phyloP scores from a whole-genome alignment of 352 stramenopile species.

The Globisporangium viniferum region DNA sequence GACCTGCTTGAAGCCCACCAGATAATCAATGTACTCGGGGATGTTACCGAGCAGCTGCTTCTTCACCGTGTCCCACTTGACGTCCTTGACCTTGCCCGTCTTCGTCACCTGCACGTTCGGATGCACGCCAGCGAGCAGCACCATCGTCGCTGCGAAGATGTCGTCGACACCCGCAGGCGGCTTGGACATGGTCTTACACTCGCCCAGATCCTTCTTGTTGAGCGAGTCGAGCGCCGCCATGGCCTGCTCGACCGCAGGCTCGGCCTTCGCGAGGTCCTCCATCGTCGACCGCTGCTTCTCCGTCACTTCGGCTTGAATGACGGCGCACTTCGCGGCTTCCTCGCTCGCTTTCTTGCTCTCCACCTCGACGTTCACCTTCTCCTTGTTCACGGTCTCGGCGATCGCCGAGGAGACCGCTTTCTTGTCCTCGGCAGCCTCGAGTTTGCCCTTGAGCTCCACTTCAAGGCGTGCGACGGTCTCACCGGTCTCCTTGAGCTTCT shows the following conservation, averaged over 20 bases:
- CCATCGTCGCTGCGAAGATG: conserved; percentile 93
- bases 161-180: conserved; percentile 93
- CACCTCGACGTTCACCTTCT: conserved; percentile 94
- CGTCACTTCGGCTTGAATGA: conserved; percentile 93
- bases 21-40: conserved; percentile 94
- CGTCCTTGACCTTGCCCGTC: conserved; percentile 95
- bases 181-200: conserved; percentile 97
- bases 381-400: conserved; percentile 93
- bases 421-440: conserved; percentile 96
- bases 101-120: conserved; percentile 93
- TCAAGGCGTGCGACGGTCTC: conserved; percentile 92
- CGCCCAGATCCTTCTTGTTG: conserved; percentile 95
- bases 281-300: conserved; percentile 89
- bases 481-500: conserved; percentile 92
- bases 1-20: conserved; percentile 92
- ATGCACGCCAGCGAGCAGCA: conserved; percentile 93
- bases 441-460: conserved; percentile 93
- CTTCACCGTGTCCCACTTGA: conserved; percentile 94
- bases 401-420: conserved; percentile 93
- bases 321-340: conserved; percentile 90
- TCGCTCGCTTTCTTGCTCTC: conserved; percentile 93
- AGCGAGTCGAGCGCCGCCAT: conserved; percentile 95
- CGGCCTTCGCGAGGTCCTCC: conserved; percentile 93
- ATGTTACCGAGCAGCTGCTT: conserved; percentile 95
- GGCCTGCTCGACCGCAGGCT: conserved; percentile 93